Evolutionary conservation across 129 eudicot genomes (phyloP), one percentile per base, ranked within the genome.

Genomic region (Deinandra increscens): DNA sequence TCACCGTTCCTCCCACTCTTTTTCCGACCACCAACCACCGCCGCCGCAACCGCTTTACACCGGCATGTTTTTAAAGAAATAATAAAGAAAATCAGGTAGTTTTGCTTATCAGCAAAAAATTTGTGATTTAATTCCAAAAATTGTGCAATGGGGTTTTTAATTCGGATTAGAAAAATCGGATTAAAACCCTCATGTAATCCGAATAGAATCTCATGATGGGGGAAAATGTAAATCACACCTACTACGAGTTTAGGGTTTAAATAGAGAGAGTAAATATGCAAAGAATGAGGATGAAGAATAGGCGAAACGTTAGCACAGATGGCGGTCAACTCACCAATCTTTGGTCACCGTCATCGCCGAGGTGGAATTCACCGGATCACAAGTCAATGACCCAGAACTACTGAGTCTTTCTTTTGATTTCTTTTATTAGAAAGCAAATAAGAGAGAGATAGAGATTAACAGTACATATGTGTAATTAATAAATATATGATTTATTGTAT

Each of bases 271-370:
- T 13, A n/a, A 68, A 68, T 9, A 49, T 34, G 61, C 62, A 68
- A 34, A 3, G 6, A 10, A 33, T 17, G 33, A 49, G 31, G 38
- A 70, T 9, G 59, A 71, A 71, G 59, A 71, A 71, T 17, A 51
- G 42, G 19, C 31, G 41, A 70, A 71, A 59, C 29, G 42, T 9
- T 17, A 43, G 34, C 71, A 67, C 76, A 76, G 78, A 60, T 71
- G 68, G 12, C 60, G 69, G 46, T 75, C 43, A 79, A 74, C 84
- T 83, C 77, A 80, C 83, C 83, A 81, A 80, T 77, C 85, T 71
- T 73, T 69, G n/a, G n/a, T 20, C 55, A 72, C 41, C 26, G 67
- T 44, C 58, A 70, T 73, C 59, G 51, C 34, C 73, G 80, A 69
- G 82, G 73, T 60, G 22, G 14, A 62, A 61, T 22, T 44, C 38